Percentiles rank a stretch among this genome's conserved stretches.
Conservation (phyloP, 2,329 filamentous ascomycete genomes). For the Dactylella cylindrospora region DNA sequence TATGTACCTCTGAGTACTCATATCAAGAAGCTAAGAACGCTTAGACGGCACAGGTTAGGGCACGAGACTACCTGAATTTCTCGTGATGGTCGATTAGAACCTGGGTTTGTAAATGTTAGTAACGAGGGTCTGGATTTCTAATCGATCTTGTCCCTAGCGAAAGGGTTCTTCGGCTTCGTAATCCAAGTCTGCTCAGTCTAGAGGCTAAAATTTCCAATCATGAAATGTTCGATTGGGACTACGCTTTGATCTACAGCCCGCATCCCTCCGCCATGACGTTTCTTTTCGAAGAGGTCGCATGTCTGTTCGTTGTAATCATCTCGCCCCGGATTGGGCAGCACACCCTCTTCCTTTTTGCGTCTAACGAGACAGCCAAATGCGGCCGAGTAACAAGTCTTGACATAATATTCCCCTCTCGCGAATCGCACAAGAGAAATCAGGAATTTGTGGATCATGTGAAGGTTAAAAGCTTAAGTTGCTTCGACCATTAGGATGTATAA, state of each 20-base stretch:
- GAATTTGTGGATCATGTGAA: slow-evolving; percentile 30
- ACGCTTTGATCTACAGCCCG: slow-evolving; percentile 5
- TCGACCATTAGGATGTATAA: too few relatives aligned
- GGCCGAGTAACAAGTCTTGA: slow-evolving; percentile 2
- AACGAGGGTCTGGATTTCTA: slow-evolving; percentile 33
- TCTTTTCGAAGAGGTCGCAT: too few relatives aligned
- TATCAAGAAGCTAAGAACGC: neutral
- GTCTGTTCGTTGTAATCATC: too few relatives aligned
- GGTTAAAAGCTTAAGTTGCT: neutral
- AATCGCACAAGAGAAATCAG: slow-evolving; percentile 26
- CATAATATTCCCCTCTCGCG: slow-evolving; percentile 9
- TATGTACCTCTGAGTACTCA: neutral
- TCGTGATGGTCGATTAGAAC: slow-evolving; percentile 1
- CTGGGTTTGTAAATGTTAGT: slow-evolving; percentile 1
- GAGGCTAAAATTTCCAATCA: slow-evolving; percentile 11
- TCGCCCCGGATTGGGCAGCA: too few relatives aligned
- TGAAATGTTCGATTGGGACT: slow-evolving; percentile 18
- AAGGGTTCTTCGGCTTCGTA: too few relatives aligned
- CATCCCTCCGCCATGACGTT: slow-evolving; percentile 34
- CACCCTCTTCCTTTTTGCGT: slow-evolving; percentile 25
- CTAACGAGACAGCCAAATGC: slow-evolving; percentile 7
- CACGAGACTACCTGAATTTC: slow-evolving; percentile 11
- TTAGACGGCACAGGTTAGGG: neutral
- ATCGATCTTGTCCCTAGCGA: slow-evolving; percentile 13
- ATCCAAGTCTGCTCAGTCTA: too few relatives aligned